These are phyloP conservation scores for Nitzschia sp. DNA, from an alignment of 108 stramenopile genomes.

Conservation along the genomic window DNA sequence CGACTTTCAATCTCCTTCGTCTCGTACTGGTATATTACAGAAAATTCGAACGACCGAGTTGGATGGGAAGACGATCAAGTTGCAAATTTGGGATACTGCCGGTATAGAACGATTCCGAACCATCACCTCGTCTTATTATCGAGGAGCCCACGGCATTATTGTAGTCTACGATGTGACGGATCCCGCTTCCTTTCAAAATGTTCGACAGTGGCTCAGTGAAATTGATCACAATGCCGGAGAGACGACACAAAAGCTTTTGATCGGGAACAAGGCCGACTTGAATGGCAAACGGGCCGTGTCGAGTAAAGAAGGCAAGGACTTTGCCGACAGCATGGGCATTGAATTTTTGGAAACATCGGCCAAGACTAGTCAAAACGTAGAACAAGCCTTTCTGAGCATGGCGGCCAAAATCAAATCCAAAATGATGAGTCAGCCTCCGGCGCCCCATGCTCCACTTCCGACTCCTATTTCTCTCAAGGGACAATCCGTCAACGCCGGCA, in stretches of 20 bases:
- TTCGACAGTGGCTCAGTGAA: constrained; percentile 74
- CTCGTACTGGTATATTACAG: constrained; percentile 8
- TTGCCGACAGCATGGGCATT: constrained; percentile 85
- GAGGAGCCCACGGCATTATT: constrained; percentile 89
- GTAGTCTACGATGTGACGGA: constrained; percentile 89
- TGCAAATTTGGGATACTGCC: constrained; percentile 94
- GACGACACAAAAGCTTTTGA: constrained; percentile 76
- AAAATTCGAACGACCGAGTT: constrained; percentile 95
- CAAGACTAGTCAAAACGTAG: constrained; percentile 77
- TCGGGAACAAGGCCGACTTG: constrained; percentile 88
- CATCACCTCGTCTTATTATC: constrained; percentile 87
- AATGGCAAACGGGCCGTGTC: constrained; percentile 67
- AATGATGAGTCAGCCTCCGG: constrained; percentile 17
- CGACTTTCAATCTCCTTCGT: background rate
- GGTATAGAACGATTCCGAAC: constrained; percentile 92
- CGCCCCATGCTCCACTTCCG: background rate
- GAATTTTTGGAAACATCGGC: constrained; percentile 82
- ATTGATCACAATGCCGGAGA: constrained; percentile 83
- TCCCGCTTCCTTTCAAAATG: constrained; percentile 69
- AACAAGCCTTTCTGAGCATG: constrained; percentile 69
- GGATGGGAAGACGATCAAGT: constrained; percentile 91
- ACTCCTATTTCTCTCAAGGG: constrained; percentile 13
- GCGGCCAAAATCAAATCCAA: constrained; percentile 64
- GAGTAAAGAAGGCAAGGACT: constrained; percentile 64
- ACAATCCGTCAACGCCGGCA: constrained; percentile 1